Evolutionary conservation across 208 protist species (phyloP).

Genomic region (Phytomonas francai): DNA sequence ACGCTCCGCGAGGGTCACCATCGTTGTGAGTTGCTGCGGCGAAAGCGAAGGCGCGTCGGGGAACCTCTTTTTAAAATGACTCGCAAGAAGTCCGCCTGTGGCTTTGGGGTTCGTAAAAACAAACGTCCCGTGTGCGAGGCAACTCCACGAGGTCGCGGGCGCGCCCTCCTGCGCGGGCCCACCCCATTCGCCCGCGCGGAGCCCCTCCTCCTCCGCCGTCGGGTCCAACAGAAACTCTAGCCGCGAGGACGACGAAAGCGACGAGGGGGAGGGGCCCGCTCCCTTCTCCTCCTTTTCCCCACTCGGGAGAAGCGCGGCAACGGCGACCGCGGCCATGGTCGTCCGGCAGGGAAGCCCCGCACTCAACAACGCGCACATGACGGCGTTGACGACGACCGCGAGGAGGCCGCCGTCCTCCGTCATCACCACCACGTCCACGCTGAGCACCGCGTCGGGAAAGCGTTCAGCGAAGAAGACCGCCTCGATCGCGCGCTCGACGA

Average conservation of each 20-base stretch:
- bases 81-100: conserved; percentile 30
- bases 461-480: conserved; percentile 44
- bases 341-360: conserved; percentile 75
- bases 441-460: conserved; percentile 52
- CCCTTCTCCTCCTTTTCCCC: not conserved
- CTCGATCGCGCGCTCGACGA: conserved; percentile 31
- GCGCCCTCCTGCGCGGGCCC: too few relatives aligned
- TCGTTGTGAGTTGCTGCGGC: conserved; percentile 25
- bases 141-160: too few relatives aligned
- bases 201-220: conserved; percentile 44
- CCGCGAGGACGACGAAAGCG: conserved; percentile 3
- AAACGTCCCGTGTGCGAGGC: conserved; percentile 17
- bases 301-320: conserved; percentile 19
- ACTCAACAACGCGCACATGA: conserved; percentile 80
- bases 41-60: conserved; percentile 8
- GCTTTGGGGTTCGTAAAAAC: conserved; percentile 50
- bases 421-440: conserved; percentile 57
- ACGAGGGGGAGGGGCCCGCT: not conserved
- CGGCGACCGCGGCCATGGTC: conserved; percentile 63
- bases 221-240: conserved; percentile 52
- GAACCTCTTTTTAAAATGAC: not conserved
- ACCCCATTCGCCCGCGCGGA: conserved; percentile 10
- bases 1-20: conserved; percentile 51
- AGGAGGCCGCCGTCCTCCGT: conserved; percentile 65
- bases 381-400: conserved; percentile 66